Evolutionary conservation across 208 protist species (phyloP).

Genomic region (Herpetomonas tarakana): DNA sequence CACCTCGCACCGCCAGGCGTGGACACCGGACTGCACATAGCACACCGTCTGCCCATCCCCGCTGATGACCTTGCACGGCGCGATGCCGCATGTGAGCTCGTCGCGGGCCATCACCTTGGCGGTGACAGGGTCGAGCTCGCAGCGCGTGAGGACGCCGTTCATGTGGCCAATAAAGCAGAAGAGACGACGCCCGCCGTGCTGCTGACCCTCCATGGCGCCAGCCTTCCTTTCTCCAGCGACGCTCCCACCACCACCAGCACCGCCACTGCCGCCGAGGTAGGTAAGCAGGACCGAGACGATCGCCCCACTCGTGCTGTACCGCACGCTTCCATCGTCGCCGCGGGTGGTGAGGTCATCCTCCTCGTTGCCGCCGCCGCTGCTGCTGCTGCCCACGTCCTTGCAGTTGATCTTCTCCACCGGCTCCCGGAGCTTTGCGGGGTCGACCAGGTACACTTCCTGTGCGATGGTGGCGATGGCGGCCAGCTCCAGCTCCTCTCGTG

Average conservation of each 20-base stretch:
- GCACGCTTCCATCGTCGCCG: background rate
- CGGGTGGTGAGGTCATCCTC: background rate
- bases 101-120: slow-evolving; percentile 49
- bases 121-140: slow-evolving; percentile 52
- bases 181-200: slow-evolving; percentile 21
- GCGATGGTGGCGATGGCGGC: slow-evolving; percentile 65
- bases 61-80: slow-evolving; percentile 60
- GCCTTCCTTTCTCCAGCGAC: slow-evolving; percentile 1
- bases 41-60: slow-evolving; percentile 70
- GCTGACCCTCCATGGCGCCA: slow-evolving; percentile 6
- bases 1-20: slow-evolving; percentile 71
- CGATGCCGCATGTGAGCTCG: slow-evolving; percentile 48
- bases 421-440: slow-evolving; percentile 51
- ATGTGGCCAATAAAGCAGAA: slow-evolving; percentile 76
- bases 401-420: slow-evolving; percentile 68
- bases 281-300: slow-evolving; percentile 81
- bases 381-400: background rate
- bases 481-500: slow-evolving; percentile 24
- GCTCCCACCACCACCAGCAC: slow-evolving; percentile 7
- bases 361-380: background rate
- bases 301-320: background rate
- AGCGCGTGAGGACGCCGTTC: slow-evolving; percentile 66
- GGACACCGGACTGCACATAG: slow-evolving; percentile 62
- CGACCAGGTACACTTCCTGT: slow-evolving; percentile 69
- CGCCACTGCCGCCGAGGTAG: slow-evolving; percentile 30